Percentiles rank a stretch among this genome's conserved stretches.
Evolutionary conservation across 192 early-diverging fungal species (phyloP).

Genomic region (Piromyces sp.): DNA sequence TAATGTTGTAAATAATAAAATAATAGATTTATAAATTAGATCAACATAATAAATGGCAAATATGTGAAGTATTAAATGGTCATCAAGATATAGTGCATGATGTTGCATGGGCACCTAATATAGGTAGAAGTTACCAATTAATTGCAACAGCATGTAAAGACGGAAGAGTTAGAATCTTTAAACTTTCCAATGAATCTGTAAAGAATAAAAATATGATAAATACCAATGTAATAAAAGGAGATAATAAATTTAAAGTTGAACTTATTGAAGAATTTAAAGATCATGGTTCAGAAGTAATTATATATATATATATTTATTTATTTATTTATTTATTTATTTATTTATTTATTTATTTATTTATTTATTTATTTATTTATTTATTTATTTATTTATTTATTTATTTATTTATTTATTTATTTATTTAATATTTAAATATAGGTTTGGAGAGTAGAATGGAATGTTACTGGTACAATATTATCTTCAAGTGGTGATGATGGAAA

Average conservation of each 20-base stretch:
- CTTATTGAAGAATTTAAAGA: not conserved
- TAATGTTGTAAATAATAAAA: too few relatives aligned
- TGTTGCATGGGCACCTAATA: slow-evolving; percentile 32
- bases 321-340: too few relatives aligned
- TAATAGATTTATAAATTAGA: slow-evolving; percentile 5
- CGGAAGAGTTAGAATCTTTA: slow-evolving; percentile 56
- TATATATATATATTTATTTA: not conserved
- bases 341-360: too few relatives aligned
- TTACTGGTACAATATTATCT: slow-evolving; percentile 60
- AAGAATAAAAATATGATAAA: not conserved
- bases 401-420: too few relatives aligned
- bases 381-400: too few relatives aligned
- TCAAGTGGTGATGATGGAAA: slow-evolving; percentile 70
- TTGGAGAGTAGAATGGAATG: slow-evolving; percentile 75
- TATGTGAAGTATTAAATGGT: slow-evolving; percentile 28
- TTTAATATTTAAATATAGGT: slow-evolving; percentile 15
- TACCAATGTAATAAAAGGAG: not conserved
- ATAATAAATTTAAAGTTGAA: not conserved
- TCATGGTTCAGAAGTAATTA: not conserved
- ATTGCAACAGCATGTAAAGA: slow-evolving; percentile 71
- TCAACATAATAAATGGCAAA: slow-evolving; percentile 38
- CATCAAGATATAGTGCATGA: slow-evolving; percentile 51
- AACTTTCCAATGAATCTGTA: slow-evolving; percentile 24
- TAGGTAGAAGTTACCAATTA: slow-evolving; percentile 50
- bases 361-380: too few relatives aligned